Base-by-base conservation (phyloP, 495 filamentous ascomycete species). In the Podospora tetraspora region DNA sequence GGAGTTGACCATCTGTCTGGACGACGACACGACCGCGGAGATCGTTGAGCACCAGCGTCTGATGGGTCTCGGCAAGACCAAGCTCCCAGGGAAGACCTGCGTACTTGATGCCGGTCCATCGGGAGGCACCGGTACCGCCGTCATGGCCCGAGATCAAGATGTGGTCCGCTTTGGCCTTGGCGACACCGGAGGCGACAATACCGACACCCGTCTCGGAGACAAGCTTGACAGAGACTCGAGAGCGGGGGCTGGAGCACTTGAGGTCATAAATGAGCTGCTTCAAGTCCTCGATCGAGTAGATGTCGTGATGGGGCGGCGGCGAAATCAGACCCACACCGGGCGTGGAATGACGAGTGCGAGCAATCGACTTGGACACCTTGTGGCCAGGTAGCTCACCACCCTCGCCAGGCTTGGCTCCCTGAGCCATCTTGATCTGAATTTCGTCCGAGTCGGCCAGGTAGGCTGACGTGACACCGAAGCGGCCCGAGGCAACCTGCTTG, bases 91-190 rank as follows among this genome's bases (percentile, higher is more conserved):
- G 96, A 57, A 98, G 87, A 83, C 95, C 95, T 70, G 96, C 95
- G 78, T 98, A 98, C 81, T 98, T 98, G 87, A 99, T 99, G 82
- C 95, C 95, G 76, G 95, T 99, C 95, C 95, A 99, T 73, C 95
- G 85, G 57, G 95, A 98, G 68, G 95, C 95, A 84, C 95, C 95
- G 72, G 95, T 99, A 73, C 95, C 95, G 83, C 95, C 95, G 78
- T 99, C 95, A 73, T 99, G 95, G 66, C 95, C 96, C 43, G 96
- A 98, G 73, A 99, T 99, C 71, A 99, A 80, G 75, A 99, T 96
- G 76, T 99, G 95, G 73, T 99, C 95, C 66, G 95, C 93, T 83
- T 97, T 97, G 13, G 96, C 95, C 80, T 99, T 99, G 29, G 96
- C 95, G 62, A 99, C 95, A 87, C 95, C 95, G 52, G 95, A 97